These are phyloP conservation scores for Verbascum thapsus DNA, from an alignment of 257 asterid species.

Conservation along the genomic window DNA sequence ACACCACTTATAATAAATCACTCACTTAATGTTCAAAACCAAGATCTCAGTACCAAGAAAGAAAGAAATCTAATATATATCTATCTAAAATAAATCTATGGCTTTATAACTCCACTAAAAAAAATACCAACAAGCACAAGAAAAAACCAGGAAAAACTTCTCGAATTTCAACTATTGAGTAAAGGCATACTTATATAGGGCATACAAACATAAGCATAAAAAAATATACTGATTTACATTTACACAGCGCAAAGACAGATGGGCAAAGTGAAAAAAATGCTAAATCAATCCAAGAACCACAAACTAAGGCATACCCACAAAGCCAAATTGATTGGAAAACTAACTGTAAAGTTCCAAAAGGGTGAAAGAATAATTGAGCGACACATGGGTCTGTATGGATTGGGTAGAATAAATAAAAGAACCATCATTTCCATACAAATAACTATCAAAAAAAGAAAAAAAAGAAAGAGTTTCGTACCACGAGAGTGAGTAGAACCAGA, in stretches of 20 bases:
- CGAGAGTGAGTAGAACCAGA: conserved; percentile 29
- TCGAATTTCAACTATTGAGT: conserved; percentile 9
- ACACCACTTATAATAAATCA: too few species aligned
- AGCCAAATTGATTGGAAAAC: conserved; percentile 33
- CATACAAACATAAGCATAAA: conserved; percentile 11
- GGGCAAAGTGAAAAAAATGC: conserved; percentile 21
- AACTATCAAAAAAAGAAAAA: too few species aligned
- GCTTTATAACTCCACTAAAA: too few species aligned
- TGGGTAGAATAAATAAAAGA: conserved; percentile 17
- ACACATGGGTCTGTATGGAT: conserved; percentile 29
- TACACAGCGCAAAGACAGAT: conserved; percentile 12
- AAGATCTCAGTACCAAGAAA: not conserved
- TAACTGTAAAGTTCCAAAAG: conserved; percentile 37
- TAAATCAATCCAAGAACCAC: conserved; percentile 24
- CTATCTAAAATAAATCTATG: too few species aligned
- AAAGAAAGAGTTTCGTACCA: too few species aligned
- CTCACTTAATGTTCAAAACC: conserved; percentile 17
- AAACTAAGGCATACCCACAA: conserved; percentile 39
- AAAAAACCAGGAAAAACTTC: too few species aligned
- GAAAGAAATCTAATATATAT: not conserved
- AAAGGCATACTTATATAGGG: not conserved
- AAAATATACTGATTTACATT: conserved; percentile 13
- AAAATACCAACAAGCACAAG: too few species aligned
- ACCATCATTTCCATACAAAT: too few species aligned
- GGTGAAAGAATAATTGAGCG: conserved; percentile 28